Conservation (phyloP, 768 basidiomycete genomes). For the Lactifluus hygrophoroides region DNA sequence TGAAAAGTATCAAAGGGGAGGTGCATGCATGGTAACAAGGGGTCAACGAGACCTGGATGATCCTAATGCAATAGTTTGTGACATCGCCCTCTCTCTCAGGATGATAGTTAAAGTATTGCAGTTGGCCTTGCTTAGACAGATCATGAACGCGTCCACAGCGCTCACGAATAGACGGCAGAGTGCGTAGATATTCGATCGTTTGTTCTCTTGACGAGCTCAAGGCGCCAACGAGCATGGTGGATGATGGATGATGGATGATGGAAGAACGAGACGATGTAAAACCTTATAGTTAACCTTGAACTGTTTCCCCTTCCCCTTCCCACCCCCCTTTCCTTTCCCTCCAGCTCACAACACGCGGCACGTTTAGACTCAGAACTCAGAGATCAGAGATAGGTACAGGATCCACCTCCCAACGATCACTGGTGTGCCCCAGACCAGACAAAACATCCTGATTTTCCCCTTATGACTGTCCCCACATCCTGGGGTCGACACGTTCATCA, state of each 20-base stretch:
- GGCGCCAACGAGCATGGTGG: conserved; percentile 17
- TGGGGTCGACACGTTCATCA: conserved; percentile 2
- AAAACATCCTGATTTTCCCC: neutral
- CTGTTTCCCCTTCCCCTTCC: too few species aligned
- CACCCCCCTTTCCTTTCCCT: neutral
- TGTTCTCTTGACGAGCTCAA: conserved; percentile 22
- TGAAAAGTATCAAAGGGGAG: neutral
- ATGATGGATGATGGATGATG: neutral
- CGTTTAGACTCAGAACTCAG: too few species aligned
- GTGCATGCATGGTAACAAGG: neutral
- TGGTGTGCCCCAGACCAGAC: neutral
- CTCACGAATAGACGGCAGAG: conserved; percentile 83
- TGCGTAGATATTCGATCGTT: conserved; percentile 65
- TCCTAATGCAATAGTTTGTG: conserved; percentile 61
- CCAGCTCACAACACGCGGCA: neutral
- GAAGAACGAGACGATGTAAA: conserved; percentile 6
- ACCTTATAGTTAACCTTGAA: conserved; percentile 9
- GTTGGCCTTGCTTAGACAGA: conserved; percentile 63
- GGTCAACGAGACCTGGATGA: conserved; percentile 57
- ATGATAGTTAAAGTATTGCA: conserved; percentile 83
- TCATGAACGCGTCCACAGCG: conserved; percentile 71
- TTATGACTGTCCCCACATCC: neutral
- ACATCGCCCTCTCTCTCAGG: conserved; percentile 65
- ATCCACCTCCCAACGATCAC: neutral
- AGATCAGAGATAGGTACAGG: neutral